Percentiles rank a stretch among this genome's conserved stretches.
phyloP scores from a whole-genome alignment of 805 yeast genomes.

The Candida tallmaniae region DNA sequence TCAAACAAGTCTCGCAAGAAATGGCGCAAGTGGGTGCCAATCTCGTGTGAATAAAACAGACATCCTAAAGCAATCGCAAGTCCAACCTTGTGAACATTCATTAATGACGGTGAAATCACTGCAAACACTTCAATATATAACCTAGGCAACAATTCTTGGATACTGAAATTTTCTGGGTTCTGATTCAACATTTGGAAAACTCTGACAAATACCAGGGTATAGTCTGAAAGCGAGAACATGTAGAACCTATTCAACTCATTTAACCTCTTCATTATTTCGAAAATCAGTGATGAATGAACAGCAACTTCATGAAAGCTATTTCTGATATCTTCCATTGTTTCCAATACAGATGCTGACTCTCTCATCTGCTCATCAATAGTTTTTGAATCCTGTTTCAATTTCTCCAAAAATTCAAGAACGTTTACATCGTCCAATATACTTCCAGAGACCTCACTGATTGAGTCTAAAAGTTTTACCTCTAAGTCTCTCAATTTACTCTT shows the following conservation, averaged over 20 bases:
- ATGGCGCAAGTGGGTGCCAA: constrained; percentile 19
- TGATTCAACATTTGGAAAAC: constrained; percentile 13
- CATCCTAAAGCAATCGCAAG: constrained; percentile 39
- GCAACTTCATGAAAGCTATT: constrained; percentile 53
- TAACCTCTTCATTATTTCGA: constrained; percentile 37
- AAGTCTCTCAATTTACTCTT: constrained; percentile 47
- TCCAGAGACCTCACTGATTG: constrained; percentile 54
- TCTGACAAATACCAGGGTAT: constrained; percentile 13
- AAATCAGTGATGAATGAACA: constrained; percentile 47
- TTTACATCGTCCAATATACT: constrained; percentile 65
- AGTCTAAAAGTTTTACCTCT: constrained; percentile 55
- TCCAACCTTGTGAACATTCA: constrained; percentile 39
- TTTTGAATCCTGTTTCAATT: constrained; percentile 57
- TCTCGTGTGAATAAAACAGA: constrained; percentile 19
- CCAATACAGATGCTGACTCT: constrained; percentile 54
- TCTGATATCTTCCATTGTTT: constrained; percentile 46
- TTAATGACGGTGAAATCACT: constrained; percentile 43
- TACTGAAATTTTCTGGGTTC: constrained; percentile 11
- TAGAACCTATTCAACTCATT: constrained; percentile 48
- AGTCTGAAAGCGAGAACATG: constrained; percentile 47
- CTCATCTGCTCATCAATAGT: constrained; percentile 49
- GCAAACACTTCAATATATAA: constrained; percentile 48
- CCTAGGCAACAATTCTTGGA: constrained; percentile 24
- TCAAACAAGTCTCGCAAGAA: constrained; percentile 9
- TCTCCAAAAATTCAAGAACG: constrained; percentile 56